phyloP scores from a whole-genome alignment of 768 basidiomycete species.

The Punctularia strigosozonata region DNA sequence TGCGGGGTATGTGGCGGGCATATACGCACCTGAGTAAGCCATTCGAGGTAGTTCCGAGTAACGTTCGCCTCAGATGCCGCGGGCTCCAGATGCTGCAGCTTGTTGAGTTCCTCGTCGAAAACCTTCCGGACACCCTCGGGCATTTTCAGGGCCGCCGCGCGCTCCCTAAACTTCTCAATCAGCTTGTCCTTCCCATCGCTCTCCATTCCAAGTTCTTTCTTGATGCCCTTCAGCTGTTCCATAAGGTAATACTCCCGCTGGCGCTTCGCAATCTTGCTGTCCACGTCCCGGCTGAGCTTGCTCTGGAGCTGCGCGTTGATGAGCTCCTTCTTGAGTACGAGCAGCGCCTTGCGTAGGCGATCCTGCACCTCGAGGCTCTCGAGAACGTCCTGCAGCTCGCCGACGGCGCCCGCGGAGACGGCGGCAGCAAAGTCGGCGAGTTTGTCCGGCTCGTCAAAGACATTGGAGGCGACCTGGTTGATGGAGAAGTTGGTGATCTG shows the following conservation, averaged over 20 bases:
- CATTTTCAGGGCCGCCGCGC: slow-evolving; percentile 76
- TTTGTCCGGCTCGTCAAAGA: slow-evolving; percentile 96
- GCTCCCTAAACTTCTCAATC: slow-evolving; percentile 84
- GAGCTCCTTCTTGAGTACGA: slow-evolving; percentile 94
- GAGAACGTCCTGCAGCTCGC: slow-evolving; percentile 87
- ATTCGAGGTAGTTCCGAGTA: slow-evolving; percentile 89
- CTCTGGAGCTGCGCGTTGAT: slow-evolving; percentile 93
- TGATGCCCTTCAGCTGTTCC: slow-evolving; percentile 94
- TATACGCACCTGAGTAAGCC: slow-evolving; percentile 62
- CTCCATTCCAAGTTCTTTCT: slow-evolving; percentile 94
- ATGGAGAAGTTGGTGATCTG: slow-evolving; percentile 96
- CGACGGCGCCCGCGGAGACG: slow-evolving; percentile 84
- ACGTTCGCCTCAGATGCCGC: slow-evolving; percentile 90
- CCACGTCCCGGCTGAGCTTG: slow-evolving; percentile 87
- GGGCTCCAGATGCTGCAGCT: slow-evolving; percentile 81
- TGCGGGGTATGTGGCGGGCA: background rate
- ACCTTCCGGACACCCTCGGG: slow-evolving; percentile 84
- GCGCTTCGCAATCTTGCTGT: slow-evolving; percentile 88
- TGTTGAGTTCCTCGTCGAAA: slow-evolving; percentile 91
- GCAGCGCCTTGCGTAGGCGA: slow-evolving; percentile 76
- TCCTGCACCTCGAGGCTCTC: slow-evolving; percentile 82
- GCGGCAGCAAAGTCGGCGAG: slow-evolving; percentile 97
- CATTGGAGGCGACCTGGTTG: slow-evolving; percentile 82
- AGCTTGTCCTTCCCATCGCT: slow-evolving; percentile 91
- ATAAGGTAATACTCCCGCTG: slow-evolving; percentile 93